Evolutionary conservation across 2,329 filamentous ascomycete species (phyloP), one percentile per base, ranked within the genome.

Genomic region (Xylaria sp.): DNA sequence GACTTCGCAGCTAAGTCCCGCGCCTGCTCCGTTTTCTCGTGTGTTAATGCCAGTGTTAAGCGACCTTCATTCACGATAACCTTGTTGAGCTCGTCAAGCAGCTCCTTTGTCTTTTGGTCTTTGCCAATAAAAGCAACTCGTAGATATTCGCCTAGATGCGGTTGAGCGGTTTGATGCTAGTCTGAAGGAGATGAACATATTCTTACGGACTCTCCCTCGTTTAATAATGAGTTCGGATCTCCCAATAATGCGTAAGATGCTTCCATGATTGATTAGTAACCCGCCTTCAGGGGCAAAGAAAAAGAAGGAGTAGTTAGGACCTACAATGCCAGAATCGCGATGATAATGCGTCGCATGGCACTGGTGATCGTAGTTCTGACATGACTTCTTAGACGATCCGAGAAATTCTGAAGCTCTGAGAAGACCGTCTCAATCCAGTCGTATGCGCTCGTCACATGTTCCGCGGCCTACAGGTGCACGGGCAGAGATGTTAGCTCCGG

Each of bases 351-450:
- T 37, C 61, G 61, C 61, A 63, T 63, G 12, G 61, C 61, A 37
- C 61, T 55, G 2, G 61, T 63, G 39, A 63, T 63, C 3, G 61
- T 63, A 8, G 61, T 63, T 20, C 51, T 63, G 18, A 31, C 48
- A n/a, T 63, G 61, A 18, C 61, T 63, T 48, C 51, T 37, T 3
- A 63, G n/a, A 3, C 61, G 61, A 56, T 63, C 61, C n/a, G 61
- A 63, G 61, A 63, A 56, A 25, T 56, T 48, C 51, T 63, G 61
- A 48, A 63, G 61, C 15, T 63, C 61, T 12, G 51, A 34, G 15
- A 63, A 63, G 28, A 63, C 61, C 4, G 61, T 55, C 39, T 63
- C 61, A 44, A 63, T 56, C 61, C 61, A 63, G n/a, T 63, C 61
- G 56, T 63, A 63, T 15, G 61, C 61, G 39, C 61, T 63, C 15